Base-by-base conservation (phyloP, 805 yeast genomes). In the Hemisphaericaspora nanyangensis region DNA sequence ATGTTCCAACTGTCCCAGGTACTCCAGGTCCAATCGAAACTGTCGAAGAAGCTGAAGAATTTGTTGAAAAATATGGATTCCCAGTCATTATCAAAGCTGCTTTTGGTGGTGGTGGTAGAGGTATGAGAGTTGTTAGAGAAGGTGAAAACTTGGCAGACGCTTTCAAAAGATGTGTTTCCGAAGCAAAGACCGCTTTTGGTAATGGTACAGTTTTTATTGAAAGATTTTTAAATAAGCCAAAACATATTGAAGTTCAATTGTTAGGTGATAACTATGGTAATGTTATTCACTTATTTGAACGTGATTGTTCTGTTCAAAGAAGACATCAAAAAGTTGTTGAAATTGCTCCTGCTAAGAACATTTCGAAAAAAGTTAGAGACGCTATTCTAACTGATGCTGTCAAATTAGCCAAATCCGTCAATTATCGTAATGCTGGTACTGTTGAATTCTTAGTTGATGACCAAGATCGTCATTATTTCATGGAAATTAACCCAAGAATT, bases 31-130 rank as follows among this genome's bases (percentile, higher is more conserved):
- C 99, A 47, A 89, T 93, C 59, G 90, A 82, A 42, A 55, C 75
- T 19, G 82, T 82, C 17, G 82, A 74, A 41, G 88, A 91, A 55
- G 98, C 98, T 25, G 54, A 68, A 48, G 81, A 61, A 7, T 91
- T 91, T 58, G 97, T 90, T 27, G 77, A 68, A 32, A 58, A 88
- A 66, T 76, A 91, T 63, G 99, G 99, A 24, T 90, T 63, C 68
- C 99, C 99, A 7, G 98, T 93, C 35, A 91, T 91, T 66, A 89
- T 91, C 68, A 91, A 91, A 69, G 99, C 99, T 34, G 99, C 99
- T 28, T 93, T 85, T 58, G 99, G 99, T 63, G 99, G 99, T 70
- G 99, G 99, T 75, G 99, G 99, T 60, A 82, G 98, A 70, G 99
- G 99, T 77, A 93, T 91, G 98, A 82, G 99, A 71, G 99, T 91